Evolutionary conservation across 805 yeast genomes (phyloP), one percentile per base, ranked within the genome.

Genomic region (Saccharomycopsis vini): DNA sequence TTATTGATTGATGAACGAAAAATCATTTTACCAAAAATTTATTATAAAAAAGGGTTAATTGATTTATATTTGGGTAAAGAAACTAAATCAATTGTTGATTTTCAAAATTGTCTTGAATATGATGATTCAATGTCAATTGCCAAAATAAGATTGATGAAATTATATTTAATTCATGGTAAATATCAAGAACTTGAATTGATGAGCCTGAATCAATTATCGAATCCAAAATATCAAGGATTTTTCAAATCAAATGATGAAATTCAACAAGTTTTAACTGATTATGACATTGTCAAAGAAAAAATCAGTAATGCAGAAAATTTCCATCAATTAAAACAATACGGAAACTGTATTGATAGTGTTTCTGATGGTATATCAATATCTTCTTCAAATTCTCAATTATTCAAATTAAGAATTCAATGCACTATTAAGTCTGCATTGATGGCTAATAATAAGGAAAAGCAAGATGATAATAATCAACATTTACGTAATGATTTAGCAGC

Each of bases 41-140:
- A 71, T 48, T 78, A 73, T 56, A 79, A 76, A 55, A 69, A 72
- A 44, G 88, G 86, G 0, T 56, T 80, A 36, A 72, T 81, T 2
- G 80, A 79, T 43, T 59, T 78, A 43, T 69, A 77, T 12, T 54
- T 78, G 49, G 75, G 75, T 28, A 73, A 72, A 46, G 81, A 75
- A 24, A 50, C 58, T 26, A 63, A 64, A 31, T 81, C 89, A 0
- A 62, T 77, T 5, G 57, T 58, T 2, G 79, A 75, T 50, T 74
- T 81, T 45, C 65, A 69, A 45, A 55, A 52, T 12, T 73, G 81
- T 20, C 56, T 75, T 37, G 54, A 56, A n/a, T 39, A 44, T 39
- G 59, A 54, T 43, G 39, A 52, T 3, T 32, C 52, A 4, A 67
- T 66, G 45, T 52, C 53, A 12, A 69, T 75, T 1, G 82, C 87